Evolutionary conservation across 805 yeast genomes (phyloP).

Genomic region (Grigorovia transvaalensis): DNA sequence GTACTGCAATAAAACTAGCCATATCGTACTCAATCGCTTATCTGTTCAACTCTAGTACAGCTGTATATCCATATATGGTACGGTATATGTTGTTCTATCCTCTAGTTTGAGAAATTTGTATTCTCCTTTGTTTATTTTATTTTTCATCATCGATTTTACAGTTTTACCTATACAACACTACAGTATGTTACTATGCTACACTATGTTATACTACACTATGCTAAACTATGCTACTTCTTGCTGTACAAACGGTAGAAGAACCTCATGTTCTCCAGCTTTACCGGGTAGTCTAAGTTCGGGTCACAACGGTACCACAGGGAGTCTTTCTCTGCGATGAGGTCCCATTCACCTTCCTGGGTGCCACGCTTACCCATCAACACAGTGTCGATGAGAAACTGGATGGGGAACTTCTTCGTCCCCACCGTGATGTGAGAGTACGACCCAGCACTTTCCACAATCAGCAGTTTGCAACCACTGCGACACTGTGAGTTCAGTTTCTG

Average conservation of each 20-base stretch:
- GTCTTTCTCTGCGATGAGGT: constrained; percentile 51
- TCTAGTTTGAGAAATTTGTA: too few species aligned
- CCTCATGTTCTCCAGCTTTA: constrained; percentile 80
- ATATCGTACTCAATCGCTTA: not conserved
- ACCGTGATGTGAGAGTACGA: constrained; percentile 72
- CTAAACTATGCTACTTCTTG: constrained; percentile 38
- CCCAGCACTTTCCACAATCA: constrained; percentile 83
- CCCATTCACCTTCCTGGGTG: constrained; percentile 52
- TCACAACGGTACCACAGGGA: constrained; percentile 72
- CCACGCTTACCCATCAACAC: constrained; percentile 46
- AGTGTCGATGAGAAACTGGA: constrained; percentile 69
- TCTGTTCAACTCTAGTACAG: too few species aligned
- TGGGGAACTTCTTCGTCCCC: constrained; percentile 71
- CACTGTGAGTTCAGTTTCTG: constrained; percentile 44
- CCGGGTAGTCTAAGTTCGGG: constrained; percentile 42
- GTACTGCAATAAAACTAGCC: constrained; percentile 13
- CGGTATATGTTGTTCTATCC: too few species aligned
- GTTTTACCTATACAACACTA: not conserved
- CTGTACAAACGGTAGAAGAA: constrained; percentile 69
- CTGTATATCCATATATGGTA: too few species aligned
- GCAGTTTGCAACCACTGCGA: constrained; percentile 43
- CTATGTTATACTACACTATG: too few species aligned
- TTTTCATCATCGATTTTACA: not conserved
- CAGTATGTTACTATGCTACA: not conserved
- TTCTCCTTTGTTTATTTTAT: not conserved